A percentile compares a stretch with the other conserved stretches of the same genome.
Evolutionary conservation across 2,329 filamentous ascomycete species (phyloP).

Genomic region (Hortaea werneckii): DNA sequence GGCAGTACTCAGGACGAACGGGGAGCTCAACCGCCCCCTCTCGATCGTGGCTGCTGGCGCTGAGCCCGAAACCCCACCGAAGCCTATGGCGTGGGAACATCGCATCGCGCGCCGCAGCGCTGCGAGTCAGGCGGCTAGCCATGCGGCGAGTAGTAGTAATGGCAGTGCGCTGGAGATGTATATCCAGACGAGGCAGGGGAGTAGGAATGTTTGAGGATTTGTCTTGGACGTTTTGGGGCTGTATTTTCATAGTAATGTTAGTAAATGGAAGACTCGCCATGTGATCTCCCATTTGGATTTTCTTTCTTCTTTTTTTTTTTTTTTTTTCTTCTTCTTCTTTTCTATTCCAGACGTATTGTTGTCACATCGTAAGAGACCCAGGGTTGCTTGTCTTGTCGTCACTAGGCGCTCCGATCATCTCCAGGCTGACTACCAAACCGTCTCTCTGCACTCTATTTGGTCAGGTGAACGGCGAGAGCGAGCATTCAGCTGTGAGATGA

Average conservation of each 20-base stretch:
- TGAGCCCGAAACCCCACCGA: neutral
- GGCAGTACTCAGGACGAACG: slow-evolving; percentile 29
- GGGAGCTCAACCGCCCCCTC: slow-evolving; percentile 24
- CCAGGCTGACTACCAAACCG: too few species aligned
- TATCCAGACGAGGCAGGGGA: slow-evolving; percentile 12
- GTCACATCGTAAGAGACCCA: too few species aligned
- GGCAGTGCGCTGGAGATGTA: slow-evolving; percentile 29
- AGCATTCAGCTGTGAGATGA: too few species aligned
- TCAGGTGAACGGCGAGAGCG: too few species aligned
- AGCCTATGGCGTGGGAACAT: slow-evolving; percentile 21
- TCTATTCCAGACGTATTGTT: too few species aligned
- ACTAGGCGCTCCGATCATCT: too few species aligned
- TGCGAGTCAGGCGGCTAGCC: slow-evolving; percentile 12
- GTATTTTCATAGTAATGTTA: neutral
- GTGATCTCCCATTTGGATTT: too few species aligned
- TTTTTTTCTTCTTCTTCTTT: too few species aligned
- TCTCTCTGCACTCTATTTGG: too few species aligned
- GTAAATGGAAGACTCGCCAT: too few species aligned
- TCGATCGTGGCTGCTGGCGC: slow-evolving; percentile 4
- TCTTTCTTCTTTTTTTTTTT: too few species aligned
- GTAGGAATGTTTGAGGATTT: neutral
- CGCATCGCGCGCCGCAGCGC: slow-evolving; percentile 19
- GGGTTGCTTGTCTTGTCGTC: too few species aligned
- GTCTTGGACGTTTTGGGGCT: neutral
- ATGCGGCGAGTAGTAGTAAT: slow-evolving; percentile 14